Evolutionary conservation across 192 early-diverging fungal genomes (phyloP).

Genomic region (Coemansia furcata): DNA sequence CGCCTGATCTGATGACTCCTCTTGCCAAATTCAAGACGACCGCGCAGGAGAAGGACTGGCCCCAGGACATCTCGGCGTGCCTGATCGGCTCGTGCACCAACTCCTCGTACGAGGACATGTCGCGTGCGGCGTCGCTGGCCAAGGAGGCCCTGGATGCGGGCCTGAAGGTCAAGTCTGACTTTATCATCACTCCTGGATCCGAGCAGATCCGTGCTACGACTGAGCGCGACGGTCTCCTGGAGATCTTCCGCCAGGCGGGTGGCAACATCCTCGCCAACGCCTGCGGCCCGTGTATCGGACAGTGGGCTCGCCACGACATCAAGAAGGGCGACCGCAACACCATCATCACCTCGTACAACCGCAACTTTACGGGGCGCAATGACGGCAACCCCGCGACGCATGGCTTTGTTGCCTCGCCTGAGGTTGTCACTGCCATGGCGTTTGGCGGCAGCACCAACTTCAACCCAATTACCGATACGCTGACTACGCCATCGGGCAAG

Average conservation of each 20-base stretch:
- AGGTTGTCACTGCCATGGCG: slow-evolving; percentile 92
- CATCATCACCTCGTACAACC: slow-evolving; percentile 95
- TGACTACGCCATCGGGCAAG: slow-evolving; percentile 82
- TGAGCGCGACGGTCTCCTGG: slow-evolving; percentile 86
- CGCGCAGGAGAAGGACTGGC: slow-evolving; percentile 85
- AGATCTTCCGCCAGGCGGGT: slow-evolving; percentile 79
- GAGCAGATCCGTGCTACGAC: slow-evolving; percentile 99
- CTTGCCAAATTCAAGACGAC: slow-evolving; percentile 89
- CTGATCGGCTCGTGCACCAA: slow-evolving; percentile 98
- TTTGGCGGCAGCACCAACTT: slow-evolving; percentile 85
- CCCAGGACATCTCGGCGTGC: slow-evolving; percentile 73
- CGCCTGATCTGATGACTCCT: slow-evolving; percentile 94
- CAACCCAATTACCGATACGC: slow-evolving; percentile 84
- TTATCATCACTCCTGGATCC: slow-evolving; percentile 94
- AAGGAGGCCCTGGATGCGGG: slow-evolving; percentile 83
- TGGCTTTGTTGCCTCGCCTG: slow-evolving; percentile 97
- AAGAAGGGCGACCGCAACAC: slow-evolving; percentile 77
- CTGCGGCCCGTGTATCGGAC: slow-evolving; percentile 94
- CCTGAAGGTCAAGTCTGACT: slow-evolving; percentile 70
- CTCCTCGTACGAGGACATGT: slow-evolving; percentile 97
- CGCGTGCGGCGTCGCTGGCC: slow-evolving; percentile 87
- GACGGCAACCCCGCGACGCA: slow-evolving; percentile 91
- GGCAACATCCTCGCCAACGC: slow-evolving; percentile 93
- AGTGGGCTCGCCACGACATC: slow-evolving; percentile 79
- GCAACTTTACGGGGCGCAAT: slow-evolving; percentile 95